Evolutionary conservation across 192 early-diverging fungal genomes (phyloP), one percentile per base, ranked within the genome.

Genomic region (Backusella australiensis): DNA sequence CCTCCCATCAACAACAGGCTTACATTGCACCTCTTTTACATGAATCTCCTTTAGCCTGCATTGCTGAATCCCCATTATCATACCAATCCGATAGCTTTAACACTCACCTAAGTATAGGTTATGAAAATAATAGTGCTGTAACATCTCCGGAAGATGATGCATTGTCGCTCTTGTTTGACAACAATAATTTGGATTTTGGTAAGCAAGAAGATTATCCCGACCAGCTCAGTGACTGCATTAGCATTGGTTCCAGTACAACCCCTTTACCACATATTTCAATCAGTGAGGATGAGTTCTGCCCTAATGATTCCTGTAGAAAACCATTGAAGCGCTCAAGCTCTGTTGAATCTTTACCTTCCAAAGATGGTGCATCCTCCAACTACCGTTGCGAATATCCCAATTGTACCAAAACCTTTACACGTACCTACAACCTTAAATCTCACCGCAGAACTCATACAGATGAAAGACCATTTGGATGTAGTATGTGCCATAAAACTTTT

Each of bases 371-470:
- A 12, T 63, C 56, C 23, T 71, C 70, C 11, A 46, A 46, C 17
- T 71, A 46, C 21, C 44, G 17, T 6, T 80, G 79, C 34, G 75
- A 80, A 15, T 80, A 65, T 46, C 34, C 49, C 15, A 79, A 79
- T 19, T 88, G 86, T 73, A 78, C 78, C 44, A 88, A 88, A 69
- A 82, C 85, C 0, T 91, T 90, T 69, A 93, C 90, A 15, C 82
- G 91, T 1, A 88, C 90, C 4, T 93, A 91, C 78, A 93, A 93
- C 70, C 77, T 93, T 46, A 88, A 92, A 67, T 90, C 89, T 4
- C 92, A 93, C 65, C 89, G 86, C 70, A 85, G 88, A 26, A 83
- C 86, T 0, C 92, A 93, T 52, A 91, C 91, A 32, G 89, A 86
- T 35, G 91, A 92, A 66, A 76, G 86, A 1, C 91, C 91, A 34